Evolutionary conservation across 139 green algal species (phyloP).

Genomic region (Monoraphidium neglectum): DNA sequence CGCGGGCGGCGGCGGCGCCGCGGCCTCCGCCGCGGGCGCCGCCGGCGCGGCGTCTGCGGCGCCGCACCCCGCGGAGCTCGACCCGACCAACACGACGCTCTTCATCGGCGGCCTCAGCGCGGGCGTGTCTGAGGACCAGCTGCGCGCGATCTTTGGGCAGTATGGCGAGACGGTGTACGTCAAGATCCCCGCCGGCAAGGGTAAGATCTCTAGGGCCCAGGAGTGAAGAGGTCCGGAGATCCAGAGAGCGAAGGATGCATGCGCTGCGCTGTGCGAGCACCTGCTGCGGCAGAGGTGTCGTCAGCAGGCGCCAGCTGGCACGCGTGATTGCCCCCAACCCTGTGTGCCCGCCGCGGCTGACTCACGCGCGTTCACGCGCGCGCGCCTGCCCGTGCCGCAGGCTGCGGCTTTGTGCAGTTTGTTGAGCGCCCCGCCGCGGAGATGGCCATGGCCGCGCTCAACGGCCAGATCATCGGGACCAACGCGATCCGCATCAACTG

Average conservation of each 20-base stretch:
- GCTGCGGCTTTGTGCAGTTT: conserved; percentile 97
- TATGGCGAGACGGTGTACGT: conserved; percentile 93
- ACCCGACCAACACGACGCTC: conserved; percentile 89
- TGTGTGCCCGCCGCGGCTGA: too few species aligned
- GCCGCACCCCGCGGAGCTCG: conserved; percentile 51
- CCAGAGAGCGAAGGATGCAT: too few species aligned
- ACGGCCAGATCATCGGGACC: conserved; percentile 63
- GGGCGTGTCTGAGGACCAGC: conserved; percentile 73
- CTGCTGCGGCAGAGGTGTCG: too few species aligned
- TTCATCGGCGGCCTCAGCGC: conserved; percentile 81
- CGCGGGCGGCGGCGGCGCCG: conserved; percentile 22
- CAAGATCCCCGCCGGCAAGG: conserved; percentile 94
- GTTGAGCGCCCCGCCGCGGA: conserved; percentile 68
- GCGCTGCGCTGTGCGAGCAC: too few species aligned
- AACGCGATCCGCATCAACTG: conserved; percentile 59
- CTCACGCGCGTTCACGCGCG: too few species aligned
- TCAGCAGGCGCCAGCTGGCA: too few species aligned
- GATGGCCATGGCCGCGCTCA: conserved; percentile 72
- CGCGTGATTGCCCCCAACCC: too few species aligned
- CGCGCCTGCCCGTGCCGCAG: too few species aligned
- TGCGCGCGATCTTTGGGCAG: conserved; percentile 70
- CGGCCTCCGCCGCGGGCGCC: neutral
- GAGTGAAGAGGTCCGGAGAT: too few species aligned
- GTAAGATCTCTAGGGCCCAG: too few species aligned
- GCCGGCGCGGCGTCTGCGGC: too few species aligned